Conservation (phyloP, 345 rosid species). For the Bretschneidera sinensis region DNA sequence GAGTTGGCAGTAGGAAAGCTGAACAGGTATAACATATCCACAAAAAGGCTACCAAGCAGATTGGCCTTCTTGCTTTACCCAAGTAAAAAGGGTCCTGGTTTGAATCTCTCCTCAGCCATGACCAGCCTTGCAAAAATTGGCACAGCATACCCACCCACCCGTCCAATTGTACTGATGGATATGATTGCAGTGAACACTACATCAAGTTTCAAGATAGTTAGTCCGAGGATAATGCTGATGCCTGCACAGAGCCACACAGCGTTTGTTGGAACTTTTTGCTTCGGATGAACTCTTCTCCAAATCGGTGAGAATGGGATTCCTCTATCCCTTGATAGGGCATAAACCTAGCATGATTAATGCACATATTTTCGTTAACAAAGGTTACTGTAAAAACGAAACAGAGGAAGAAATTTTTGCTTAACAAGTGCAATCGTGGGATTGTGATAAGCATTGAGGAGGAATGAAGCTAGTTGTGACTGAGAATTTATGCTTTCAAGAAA, state of each 20-base stretch:
- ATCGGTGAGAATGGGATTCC: slow-evolving; percentile 49
- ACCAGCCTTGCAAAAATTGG: slow-evolving; percentile 59
- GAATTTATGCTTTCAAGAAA: too few relatives aligned
- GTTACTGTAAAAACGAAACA: too few relatives aligned
- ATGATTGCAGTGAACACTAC: slow-evolving; percentile 59
- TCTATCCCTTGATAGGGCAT: slow-evolving; percentile 53
- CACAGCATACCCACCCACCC: slow-evolving; percentile 64
- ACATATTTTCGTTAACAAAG: too few relatives aligned
- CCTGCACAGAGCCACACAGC: slow-evolving; percentile 66
- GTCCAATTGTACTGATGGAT: slow-evolving; percentile 57
- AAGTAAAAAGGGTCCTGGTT: slow-evolving; percentile 55
- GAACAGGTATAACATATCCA: slow-evolving; percentile 64
- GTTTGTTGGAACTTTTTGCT: slow-evolving; percentile 53
- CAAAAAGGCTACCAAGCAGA: slow-evolving; percentile 50
- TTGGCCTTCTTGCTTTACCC: slow-evolving; percentile 51
- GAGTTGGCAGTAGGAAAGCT: slow-evolving; percentile 51
- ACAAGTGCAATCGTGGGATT: too few relatives aligned
- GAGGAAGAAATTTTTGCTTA: too few relatives aligned
- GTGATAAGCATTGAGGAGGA: too few relatives aligned
- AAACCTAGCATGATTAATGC: too few relatives aligned
- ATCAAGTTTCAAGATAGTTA: slow-evolving; percentile 47
- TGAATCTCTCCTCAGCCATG: slow-evolving; percentile 51
- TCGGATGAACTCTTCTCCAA: slow-evolving; percentile 54
- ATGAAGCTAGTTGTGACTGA: too few relatives aligned
- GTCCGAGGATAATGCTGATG: slow-evolving; percentile 48